phyloP scores from a whole-genome alignment of 2,329 filamentous ascomycete genomes.

The Ophiocordyceps australis region DNA sequence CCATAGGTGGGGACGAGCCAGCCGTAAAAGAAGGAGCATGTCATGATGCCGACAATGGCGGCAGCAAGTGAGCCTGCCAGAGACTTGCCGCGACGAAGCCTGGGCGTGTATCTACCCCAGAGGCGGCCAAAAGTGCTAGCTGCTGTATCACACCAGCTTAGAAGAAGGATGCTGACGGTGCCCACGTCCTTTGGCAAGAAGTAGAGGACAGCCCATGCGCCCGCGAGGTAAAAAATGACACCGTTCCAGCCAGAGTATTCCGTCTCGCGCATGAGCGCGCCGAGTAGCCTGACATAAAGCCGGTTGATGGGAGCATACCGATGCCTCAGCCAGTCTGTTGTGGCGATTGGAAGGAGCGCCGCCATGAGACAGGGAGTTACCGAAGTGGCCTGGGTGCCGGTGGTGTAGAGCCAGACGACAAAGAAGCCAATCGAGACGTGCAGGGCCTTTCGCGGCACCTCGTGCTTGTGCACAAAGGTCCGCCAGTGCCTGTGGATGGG shows the following conservation, averaged over 20 bases:
- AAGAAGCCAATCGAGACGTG: constrained; percentile 96
- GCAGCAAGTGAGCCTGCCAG: constrained; percentile 78
- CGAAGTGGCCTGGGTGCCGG: constrained; percentile 54
- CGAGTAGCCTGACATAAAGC: constrained; percentile 68
- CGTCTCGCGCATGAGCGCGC: constrained; percentile 90
- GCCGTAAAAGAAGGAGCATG: constrained; percentile 78
- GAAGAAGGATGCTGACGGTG: constrained; percentile 71
- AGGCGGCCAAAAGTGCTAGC: constrained; percentile 85
- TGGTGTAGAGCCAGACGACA: constrained; percentile 69
- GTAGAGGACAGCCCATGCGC: constrained; percentile 68
- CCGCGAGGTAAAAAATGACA: constrained; percentile 90
- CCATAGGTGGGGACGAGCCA: constrained; percentile 55
- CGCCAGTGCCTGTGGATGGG: constrained; percentile 89
- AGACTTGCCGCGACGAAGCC: constrained; percentile 75
- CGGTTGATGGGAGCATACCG: constrained; percentile 66
- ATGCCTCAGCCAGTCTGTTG: constrained; percentile 69
- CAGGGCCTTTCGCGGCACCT: constrained; percentile 82
- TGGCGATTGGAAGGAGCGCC: constrained; percentile 67
- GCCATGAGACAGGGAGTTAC: constrained; percentile 76
- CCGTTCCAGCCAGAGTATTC: constrained; percentile 92
- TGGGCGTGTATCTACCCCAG: constrained; percentile 77
- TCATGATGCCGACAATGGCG: constrained; percentile 63
- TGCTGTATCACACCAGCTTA: constrained; percentile 97
- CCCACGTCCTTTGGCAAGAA: constrained; percentile 89
- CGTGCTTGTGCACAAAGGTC: constrained; percentile 85